A percentile compares a stretch with the other conserved stretches of the same genome.
Conservation (phyloP, 805 yeast genomes). For the Pichia exigua region DNA sequence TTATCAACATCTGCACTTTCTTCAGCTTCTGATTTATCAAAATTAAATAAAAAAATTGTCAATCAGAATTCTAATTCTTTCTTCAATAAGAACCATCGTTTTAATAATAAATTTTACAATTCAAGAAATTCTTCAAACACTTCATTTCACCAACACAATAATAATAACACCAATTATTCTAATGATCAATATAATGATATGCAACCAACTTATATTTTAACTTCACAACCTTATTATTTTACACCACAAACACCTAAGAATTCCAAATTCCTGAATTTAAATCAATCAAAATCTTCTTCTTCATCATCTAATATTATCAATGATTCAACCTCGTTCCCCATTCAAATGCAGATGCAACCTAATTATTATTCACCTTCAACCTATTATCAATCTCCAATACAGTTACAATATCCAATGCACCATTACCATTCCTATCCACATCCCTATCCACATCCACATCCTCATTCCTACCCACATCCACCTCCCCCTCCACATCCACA, state of each 20-base stretch:
- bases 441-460: neutral
- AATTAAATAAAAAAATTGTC: neutral
- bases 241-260: neutral
- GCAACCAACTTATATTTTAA: constrained; percentile 3
- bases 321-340: neutral
- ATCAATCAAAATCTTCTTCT: neutral
- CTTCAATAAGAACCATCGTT: neutral
- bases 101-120: neutral
- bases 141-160: neutral
- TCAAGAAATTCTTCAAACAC: neutral
- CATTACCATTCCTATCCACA: neutral
- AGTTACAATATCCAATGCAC: neutral
- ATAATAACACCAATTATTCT: neutral
- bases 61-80: neutral
- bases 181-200: constrained; percentile 1
- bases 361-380: neutral
- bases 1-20: neutral
- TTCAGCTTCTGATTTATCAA: neutral
- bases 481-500: too few species aligned
- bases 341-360: neutral
- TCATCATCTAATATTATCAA: neutral
- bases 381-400: neutral
- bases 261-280: neutral
- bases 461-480: too few species aligned
- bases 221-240: constrained; percentile 6